Evolutionary conservation across 495 filamentous ascomycete species (phyloP), one percentile per base, ranked within the genome.

Genomic region (Copromyces sp.): DNA sequence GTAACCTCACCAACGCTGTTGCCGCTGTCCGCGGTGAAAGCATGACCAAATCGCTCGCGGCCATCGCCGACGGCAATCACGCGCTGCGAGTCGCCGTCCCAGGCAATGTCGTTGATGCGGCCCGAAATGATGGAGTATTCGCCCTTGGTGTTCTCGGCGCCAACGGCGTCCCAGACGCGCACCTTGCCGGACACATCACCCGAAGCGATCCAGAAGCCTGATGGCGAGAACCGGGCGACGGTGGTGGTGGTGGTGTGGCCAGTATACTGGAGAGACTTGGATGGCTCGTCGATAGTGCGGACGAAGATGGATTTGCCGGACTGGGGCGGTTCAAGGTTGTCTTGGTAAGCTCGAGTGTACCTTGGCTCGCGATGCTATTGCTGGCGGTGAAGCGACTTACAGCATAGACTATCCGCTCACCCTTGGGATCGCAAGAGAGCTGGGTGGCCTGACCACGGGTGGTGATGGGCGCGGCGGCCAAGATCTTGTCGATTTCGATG

Each of bases 61-160:
- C 95, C 95, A 72, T 98, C 91, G 32, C 95, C 95, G 24, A 98
- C 96, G 11, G 95, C 96, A 74, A 98, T 97, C 69, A 99, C 92
- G 35, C 95, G 91, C 83, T 97, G 94, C 69, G 92, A 94, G 81
- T 99, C 95, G 68, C 95, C 96, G 80, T 98, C 95, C 94, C 95
- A 99, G 12, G 95, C 94, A 68, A 99, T 85, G 79, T 98, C 95
- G 79, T 95, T 95, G 80, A 99, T 97, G 68, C 93, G 90, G 40
- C 95, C 96, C 69, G 93, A 94, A 75, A 98, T 93, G 80, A 98
- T 97, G 74, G 89, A 88, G 81, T 97, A 98, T 80, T 98, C 95
- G 70, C 94, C 90, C 81, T 91, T 91, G 65, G 88, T 91, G 73
- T 88, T 89, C 71, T 87, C 87, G 42, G 86, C 89, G 74, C 89